Evolutionary conservation across 148 eudicot species (phyloP), one percentile per base, ranked within the genome.

Genomic region (Rhododendron vialii): DNA sequence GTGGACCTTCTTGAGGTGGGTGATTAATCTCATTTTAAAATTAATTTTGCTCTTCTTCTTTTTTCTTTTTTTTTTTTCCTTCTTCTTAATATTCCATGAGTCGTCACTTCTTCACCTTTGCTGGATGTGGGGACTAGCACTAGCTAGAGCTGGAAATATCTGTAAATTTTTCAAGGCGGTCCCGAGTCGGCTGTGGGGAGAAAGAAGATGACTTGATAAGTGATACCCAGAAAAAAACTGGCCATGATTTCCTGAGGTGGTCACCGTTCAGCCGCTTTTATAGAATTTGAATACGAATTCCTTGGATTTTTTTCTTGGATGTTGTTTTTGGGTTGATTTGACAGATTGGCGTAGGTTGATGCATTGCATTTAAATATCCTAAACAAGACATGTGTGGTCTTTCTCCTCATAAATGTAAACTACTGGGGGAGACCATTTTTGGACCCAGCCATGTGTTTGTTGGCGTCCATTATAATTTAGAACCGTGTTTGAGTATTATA

Each of bases 311-410:
- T 43, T 11, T 22, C 67, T 73, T 50, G 65, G 3, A 15, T 84
- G 63, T 48, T 71, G 45, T 30, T 84, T 84, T 84, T 65, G 22
- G 61, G 50, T 73, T 84, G 85, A 30, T 73, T 71, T 73, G 65
- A 73, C 80, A 30, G 11, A 83, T 26, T 7, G 38, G 78, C 14
- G 26, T 82, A 61, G 28, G 20, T 24, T 11, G 43, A 61, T 61
- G 11, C 12, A 30, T n/a, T 83, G 84, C 51, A 63, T 63, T 63
- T 82, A 41, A 63, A 26, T 11, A n/a, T 24, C 0, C 17, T 22
- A 38, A 82, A 59, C 41, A 13, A 35, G 81, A 45, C 82, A 81
- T 7, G 45, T 83, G 45, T 55, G 22, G 22, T 26, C 30, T 47
- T 7, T 30, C 2, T 65, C 50, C 38, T 33, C n/a, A 14, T 24